Evolutionary conservation across 164 flowering plant species (phyloP), one percentile per base, ranked within the genome.

Genomic region (Platanus orientalis): DNA sequence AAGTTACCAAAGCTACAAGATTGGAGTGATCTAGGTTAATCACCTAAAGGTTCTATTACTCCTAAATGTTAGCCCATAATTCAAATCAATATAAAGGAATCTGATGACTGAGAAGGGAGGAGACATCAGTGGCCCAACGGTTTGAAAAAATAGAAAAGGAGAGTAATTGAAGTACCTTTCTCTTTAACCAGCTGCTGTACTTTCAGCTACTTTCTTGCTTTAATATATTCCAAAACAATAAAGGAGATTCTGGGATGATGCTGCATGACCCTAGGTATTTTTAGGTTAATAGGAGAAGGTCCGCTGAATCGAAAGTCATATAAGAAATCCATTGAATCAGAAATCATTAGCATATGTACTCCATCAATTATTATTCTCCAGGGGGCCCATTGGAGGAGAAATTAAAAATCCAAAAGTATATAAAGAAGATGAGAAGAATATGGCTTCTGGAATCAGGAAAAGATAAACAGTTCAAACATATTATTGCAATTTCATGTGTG

Each of bases 171-270:
- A 69, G 75, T 75, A 69, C 79, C 84, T 85, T 81, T 84, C 75
- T 66, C 87, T 83, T 81, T 83, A 77, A 77, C 71, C 80, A 77
- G 80, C 78, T 77, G 81, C 70, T 81, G 93, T 84, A 81, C 87
- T 85, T 84, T 75, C 70, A 72, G 49, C 73, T 70, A 66, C 76
- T 75, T 80, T 77, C 78, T 69, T 47, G 59, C 88, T 90, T 87
- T 87, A 79, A 81, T 72, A 78, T 86, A 86, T 85, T 87, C 89
- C 81, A 63, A 48, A 74, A 68, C 71, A 57, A 74, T 65, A 87
- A 87, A 85, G 86, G 76, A 83, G 90, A 86, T 84, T 86, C 90
- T 72, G 69, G 88, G 74, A 81, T 81, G 80, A 86, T 81, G 88
- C 82, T 72, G 44, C 70, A 68, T 52, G 70, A 65, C 73, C 75